Evolutionary conservation across 2,329 filamentous ascomycete species (phyloP), one percentile per base, ranked within the genome.

Genomic region (Pochonia chlamydosporia): DNA sequence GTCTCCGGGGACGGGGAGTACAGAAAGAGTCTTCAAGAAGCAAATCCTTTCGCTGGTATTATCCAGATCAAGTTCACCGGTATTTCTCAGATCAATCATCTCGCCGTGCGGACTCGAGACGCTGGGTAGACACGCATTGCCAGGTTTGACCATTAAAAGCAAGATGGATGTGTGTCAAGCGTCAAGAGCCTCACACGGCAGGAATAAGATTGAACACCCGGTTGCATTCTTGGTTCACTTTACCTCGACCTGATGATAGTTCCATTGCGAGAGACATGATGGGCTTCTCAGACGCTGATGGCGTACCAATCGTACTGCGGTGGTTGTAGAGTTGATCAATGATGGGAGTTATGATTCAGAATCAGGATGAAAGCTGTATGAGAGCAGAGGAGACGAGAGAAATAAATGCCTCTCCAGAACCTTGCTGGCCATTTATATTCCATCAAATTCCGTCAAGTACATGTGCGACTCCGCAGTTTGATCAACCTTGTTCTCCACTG

Each of bases 31-130:
- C 48, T 40, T 49, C 75, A 81, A 81, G 79, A 84, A 85, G 85
- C 85, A 88, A 84, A 80, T 88, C 81, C 85, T 88, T 88, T 84
- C 85, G 85, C 85, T 87, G 83, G 83, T 77, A 87, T 87, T 87
- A 84, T 83, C 81, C 82, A 86, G 83, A 86, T 87, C 84, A 88
- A 88, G 84, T 89, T 87, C 76, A 72, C 73, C 82, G 83, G 83
- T 87, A 84, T 85, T 78, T 87, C 82, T 86, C 82, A 86, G 82
- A 84, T 63, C 65, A 61, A 59, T 56, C 57, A 59, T 57, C 54
- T 57, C 52, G 47, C 35, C 48, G 42, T 52, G 48, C 31, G 47
- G 43, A 25, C 11, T 46, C n/a, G 20, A 30, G 39, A 39, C 35
- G 30, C 16, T n/a, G n/a, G n/a, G n/a, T n/a, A n/a, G n/a, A n/a